Evolutionary conservation across 1,284 basidiomycete species (phyloP), one percentile per base, ranked within the genome.

Genomic region (Porodaedalea pini): DNA sequence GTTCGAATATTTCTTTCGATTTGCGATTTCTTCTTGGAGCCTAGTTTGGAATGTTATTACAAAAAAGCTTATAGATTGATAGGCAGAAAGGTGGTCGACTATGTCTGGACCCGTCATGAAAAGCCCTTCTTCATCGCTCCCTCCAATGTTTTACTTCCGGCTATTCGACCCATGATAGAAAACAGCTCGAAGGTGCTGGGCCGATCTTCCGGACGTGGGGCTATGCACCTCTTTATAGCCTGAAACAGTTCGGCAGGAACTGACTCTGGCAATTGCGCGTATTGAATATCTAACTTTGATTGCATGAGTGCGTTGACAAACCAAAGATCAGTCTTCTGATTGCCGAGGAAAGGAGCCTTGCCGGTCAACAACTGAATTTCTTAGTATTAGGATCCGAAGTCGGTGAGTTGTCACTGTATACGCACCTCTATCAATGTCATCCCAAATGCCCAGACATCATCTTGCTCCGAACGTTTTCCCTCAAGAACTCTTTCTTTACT

Each of bases 361-460:
- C 55, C 55, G 23, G 55, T 56, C 21, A 56, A 31, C 8, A 56
- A 29, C 45, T 56, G 8, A 19, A n/a, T 7, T 4, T 29, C 6
- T 10, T 19, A 25, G 11, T n/a, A 8, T 29, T 3, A 41, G 15
- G 15, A 41, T 19, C 23, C 3, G 17, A 0, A 21, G 8, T 11
- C 10, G n/a, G 5, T 41, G 13, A 15, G 15, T 8, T 10, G 5
- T n/a, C 11, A 40, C 1, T 2, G 15, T 39, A n/a, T 11, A 3
- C 34, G 3, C n/a, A 50, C 48, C 48, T 56, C 55, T 11, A 56
- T 40, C 15, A 56, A 15, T 3, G 48, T 56, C 55, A 56, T 56
- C 11, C 45, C 55, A 23, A 43, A 25, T 1, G 55, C 55, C 55
- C 55, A 56, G n/a, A 56, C 43, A 13, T 56, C 55, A 15, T 56